Evolutionary conservation across 139 green algal species (phyloP), one percentile per base, ranked within the genome.

Genomic region (Trebouxia sp.): DNA sequence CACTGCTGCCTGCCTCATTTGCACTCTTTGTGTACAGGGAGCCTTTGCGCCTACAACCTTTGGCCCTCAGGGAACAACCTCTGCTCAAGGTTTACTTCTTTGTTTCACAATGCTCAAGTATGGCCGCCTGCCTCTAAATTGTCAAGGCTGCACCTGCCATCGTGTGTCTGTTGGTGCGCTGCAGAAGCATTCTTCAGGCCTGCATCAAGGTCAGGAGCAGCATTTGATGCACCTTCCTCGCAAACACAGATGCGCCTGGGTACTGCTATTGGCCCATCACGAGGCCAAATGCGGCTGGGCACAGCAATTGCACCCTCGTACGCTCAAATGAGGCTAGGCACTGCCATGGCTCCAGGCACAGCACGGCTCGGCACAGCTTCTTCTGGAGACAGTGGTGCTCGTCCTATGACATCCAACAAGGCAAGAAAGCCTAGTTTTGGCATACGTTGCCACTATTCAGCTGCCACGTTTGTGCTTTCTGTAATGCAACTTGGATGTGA

Each of bases 381-480:
- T 3, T 72, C 62, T 45, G 62, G 62, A 3, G 65, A 80, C 20
- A 32, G 70, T 30, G 75, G 83, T 65, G 88, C 83, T 10, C 86
- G 93, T 1, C 93, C 93, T 10, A 95, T 97, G 92, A 97, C 92
- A 7, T 92, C 91, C 5, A 90, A 91, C 87, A 85, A 85, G 28
- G 75, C 41, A 8, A 48, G 32, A 28, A n/a, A n/a, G n/a, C n/a
- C n/a, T n/a, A n/a, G n/a, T n/a, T n/a, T n/a, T n/a, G n/a, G n/a
- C n/a, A n/a, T n/a, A n/a, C n/a, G n/a, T n/a, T n/a, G n/a, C n/a
- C n/a, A n/a, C n/a, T n/a, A n/a, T n/a, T n/a, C n/a, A n/a, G n/a
- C n/a, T n/a, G n/a, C n/a, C n/a, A n/a, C n/a, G n/a, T n/a, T 8
- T 11, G 32, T 43, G 62, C 32, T 72, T 11, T 28, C 26, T 37